Evolutionary conservation across 176 grass and related monocot genomes (phyloP), one percentile per base, ranked within the genome.

Genomic region (Guadua angustifolia): DNA sequence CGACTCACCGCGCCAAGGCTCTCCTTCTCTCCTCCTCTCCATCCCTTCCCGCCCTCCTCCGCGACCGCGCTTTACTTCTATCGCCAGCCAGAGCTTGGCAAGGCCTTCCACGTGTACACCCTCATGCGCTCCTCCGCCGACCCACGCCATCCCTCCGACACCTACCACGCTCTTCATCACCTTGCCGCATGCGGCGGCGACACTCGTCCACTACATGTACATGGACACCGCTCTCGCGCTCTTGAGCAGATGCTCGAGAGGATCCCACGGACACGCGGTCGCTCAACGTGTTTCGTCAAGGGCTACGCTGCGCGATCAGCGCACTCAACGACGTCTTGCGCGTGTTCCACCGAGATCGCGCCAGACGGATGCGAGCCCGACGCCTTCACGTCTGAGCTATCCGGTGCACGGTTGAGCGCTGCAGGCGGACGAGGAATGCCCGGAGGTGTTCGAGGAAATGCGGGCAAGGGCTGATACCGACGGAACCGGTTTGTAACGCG

Each of bases 61-160:
- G 88, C 67, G n/a, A 57, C 83, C 5, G 62, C 92, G 33, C 88
- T 98, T 19, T 95, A 95, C 86, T 95, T 93, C 92, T 98, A 95
- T 73, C 88, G 89, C 75, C 79, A 98, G 66, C 86, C 46, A 83
- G 51, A n/a, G 75, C 90, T 94, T 55, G 85, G 84, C 82, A 93
- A 91, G 87, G 95, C 95, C 47, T 84, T 98, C 75, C 92, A 95
- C 83, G 90, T 98, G 42, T 98, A 98, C 87, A 95, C 90, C 7
- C 87, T 91, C 79, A 98, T 98, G 92, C 78, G 84, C 66, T 66
- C 82, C 71, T 91, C 95, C 38, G 24, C 57, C 17, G 89, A 98
- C 85, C 88, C 78, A n/a, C n/a, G n/a, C n/a, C 84, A 65, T 77
- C 95, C 95, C 47, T 75, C 84, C 38, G 84, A 85, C 86, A 91